Percentiles rank a stretch among this genome's conserved stretches.
Conservation (phyloP, 768 basidiomycete species). For the Podaxis rugospora region DNA sequence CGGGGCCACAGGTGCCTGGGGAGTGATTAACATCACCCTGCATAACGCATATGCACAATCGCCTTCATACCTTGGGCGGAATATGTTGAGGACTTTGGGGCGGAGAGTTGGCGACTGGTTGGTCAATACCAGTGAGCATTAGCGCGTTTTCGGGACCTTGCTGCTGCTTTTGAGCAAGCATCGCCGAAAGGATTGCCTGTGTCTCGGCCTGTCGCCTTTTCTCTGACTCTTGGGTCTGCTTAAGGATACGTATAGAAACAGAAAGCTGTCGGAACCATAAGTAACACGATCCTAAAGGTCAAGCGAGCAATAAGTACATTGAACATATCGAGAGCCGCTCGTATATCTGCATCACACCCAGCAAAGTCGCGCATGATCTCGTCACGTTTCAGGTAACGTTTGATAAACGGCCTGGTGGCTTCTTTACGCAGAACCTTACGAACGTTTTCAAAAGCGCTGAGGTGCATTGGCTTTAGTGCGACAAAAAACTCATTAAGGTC, state of each 20-base stretch:
- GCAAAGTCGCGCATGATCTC: constrained; percentile 42
- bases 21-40: neutral
- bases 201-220: constrained; percentile 25
- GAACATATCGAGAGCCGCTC: constrained; percentile 44
- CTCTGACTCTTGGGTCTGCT: constrained; percentile 42
- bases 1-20: neutral
- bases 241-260: constrained; percentile 29
- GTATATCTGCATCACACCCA: constrained; percentile 17
- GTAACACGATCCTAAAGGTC: neutral
- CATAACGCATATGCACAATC: too few relatives aligned
- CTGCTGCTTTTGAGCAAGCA: constrained; percentile 5
- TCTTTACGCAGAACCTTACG: constrained; percentile 25
- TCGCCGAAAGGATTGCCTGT: constrained; percentile 27
- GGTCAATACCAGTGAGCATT: constrained; percentile 11
- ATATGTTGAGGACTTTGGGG: neutral
- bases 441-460: constrained; percentile 11
- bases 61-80: neutral
- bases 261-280: constrained; percentile 23
- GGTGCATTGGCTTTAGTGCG: neutral
- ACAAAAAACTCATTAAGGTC: too few relatives aligned
- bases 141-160: constrained; percentile 7
- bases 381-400: constrained; percentile 72
- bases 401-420: constrained; percentile 69
- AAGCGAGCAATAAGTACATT: constrained; percentile 27
- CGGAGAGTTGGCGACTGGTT: neutral